Conservation (phyloP, 2,329 filamentous ascomycete genomes). For the Clarireedia hainanense region DNA sequence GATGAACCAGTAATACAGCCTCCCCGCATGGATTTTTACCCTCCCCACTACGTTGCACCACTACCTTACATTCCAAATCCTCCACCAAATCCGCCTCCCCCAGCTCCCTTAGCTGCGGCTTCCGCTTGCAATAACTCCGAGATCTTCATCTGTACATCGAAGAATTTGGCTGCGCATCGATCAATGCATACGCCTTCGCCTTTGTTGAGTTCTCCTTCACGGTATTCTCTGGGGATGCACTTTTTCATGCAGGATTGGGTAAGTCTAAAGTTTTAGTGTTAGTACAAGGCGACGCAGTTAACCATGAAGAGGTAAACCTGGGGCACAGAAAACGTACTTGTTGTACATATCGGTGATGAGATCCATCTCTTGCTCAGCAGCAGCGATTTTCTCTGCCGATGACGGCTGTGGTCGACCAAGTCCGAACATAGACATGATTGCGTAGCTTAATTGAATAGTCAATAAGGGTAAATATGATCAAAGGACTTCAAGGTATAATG, state of each 20-base stretch:
- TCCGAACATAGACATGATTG: constrained; percentile 65
- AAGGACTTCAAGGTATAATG: background rate
- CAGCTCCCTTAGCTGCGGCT: constrained; percentile 58
- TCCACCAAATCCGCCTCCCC: constrained; percentile 36
- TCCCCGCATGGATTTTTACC: background rate
- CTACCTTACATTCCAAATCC: constrained; percentile 34
- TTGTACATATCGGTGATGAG: constrained; percentile 98
- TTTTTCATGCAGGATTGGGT: constrained; percentile 87
- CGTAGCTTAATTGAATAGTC: background rate
- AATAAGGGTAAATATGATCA: background rate
- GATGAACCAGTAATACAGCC: background rate
- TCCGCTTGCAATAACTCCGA: constrained; percentile 93
- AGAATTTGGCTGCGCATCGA: constrained; percentile 96
- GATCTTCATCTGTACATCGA: constrained; percentile 97
- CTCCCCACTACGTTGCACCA: constrained; percentile 15
- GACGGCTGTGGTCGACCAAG: constrained; percentile 74
- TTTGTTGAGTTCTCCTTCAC: constrained; percentile 95
- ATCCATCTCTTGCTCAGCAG: constrained; percentile 94
- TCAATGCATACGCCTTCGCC: constrained; percentile 98
- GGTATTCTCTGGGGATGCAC: constrained; percentile 88
- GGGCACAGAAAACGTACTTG: constrained; percentile 52
- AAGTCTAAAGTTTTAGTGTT: constrained; percentile 45
- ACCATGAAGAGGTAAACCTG: background rate
- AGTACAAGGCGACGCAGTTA: constrained; percentile 1
- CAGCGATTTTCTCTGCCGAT: constrained; percentile 94